Conservation (phyloP, 2,329 filamentous ascomycete genomes). For the Trichoderma hamatum region DNA sequence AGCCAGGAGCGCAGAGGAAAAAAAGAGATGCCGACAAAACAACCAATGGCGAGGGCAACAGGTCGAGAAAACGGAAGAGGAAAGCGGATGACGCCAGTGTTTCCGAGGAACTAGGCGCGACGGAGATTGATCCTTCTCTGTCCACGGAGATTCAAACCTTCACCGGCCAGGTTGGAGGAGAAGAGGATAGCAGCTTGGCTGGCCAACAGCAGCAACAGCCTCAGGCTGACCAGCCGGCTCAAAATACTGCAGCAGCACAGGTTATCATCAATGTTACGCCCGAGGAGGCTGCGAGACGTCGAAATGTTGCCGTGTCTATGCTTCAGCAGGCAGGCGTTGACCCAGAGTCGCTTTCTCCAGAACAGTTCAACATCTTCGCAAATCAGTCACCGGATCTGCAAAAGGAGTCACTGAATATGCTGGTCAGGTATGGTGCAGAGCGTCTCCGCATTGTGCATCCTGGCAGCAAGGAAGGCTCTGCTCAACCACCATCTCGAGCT, state of each 20-base stretch:
- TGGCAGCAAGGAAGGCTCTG: slow-evolving; percentile 40
- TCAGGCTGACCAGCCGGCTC: slow-evolving; percentile 17
- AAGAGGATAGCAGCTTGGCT: slow-evolving; percentile 8
- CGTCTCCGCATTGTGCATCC: slow-evolving; percentile 61
- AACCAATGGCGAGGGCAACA: slow-evolving; percentile 34
- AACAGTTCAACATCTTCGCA: slow-evolving; percentile 62
- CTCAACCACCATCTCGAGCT: slow-evolving; percentile 36
- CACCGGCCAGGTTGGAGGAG: not conserved
- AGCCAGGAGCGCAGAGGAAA: slow-evolving; percentile 36
- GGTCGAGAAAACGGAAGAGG: slow-evolving; percentile 39
- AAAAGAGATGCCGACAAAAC: slow-evolving; percentile 33
- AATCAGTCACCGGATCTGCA: slow-evolving; percentile 62
- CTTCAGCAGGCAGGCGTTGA: slow-evolving; percentile 54
- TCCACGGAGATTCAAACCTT: not conserved
- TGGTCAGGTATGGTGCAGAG: slow-evolving; percentile 60
- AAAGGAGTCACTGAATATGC: slow-evolving; percentile 57
- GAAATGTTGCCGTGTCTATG: slow-evolving; percentile 52
- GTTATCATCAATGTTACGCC: slow-evolving; percentile 42
- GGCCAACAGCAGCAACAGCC: not conserved
- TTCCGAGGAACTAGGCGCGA: not conserved
- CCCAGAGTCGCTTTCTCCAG: slow-evolving; percentile 53
- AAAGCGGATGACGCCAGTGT: slow-evolving; percentile 27
- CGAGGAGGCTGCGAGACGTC: slow-evolving; percentile 54
- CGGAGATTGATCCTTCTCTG: not conserved
- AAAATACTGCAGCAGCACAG: slow-evolving; percentile 28